These are phyloP conservation scores for Cardamine occulta DNA, from an alignment of 345 rosid genomes.

Conservation along the genomic window DNA sequence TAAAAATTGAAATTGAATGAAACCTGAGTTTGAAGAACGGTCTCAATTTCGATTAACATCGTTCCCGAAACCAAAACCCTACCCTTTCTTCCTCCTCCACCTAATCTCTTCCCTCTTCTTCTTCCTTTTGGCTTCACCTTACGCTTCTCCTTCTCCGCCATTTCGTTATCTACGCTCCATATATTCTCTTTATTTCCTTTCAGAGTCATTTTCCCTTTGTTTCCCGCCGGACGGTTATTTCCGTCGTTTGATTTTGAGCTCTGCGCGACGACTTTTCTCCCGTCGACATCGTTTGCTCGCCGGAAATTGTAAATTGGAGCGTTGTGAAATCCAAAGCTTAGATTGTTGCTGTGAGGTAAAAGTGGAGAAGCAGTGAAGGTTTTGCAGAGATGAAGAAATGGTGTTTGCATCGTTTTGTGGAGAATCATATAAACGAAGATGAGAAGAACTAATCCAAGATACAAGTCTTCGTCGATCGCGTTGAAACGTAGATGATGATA, in stretches of 20 bases:
- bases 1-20: background rate
- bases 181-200: conserved; percentile 72
- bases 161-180: conserved; percentile 86
- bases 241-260: conserved; percentile 46
- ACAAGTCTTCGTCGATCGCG: background rate
- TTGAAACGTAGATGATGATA: background rate
- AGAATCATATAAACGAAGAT: conserved; percentile 14
- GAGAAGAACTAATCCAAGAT: background rate
- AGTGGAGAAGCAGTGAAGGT: conserved; percentile 31
- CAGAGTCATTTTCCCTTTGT: conserved; percentile 43
- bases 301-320: conserved; percentile 23
- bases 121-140: conserved; percentile 46
- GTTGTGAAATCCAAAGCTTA: conserved; percentile 43
- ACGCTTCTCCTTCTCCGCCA: conserved; percentile 50
- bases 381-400: conserved; percentile 52
- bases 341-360: background rate
- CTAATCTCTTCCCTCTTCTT: conserved; percentile 53
- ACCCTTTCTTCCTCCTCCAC: conserved; percentile 51
- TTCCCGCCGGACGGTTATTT: conserved; percentile 32
- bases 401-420: conserved; percentile 51
- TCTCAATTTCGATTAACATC: conserved; percentile 77
- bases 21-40: conserved; percentile 93
- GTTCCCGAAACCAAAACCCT: conserved; percentile 64
- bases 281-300: background rate
- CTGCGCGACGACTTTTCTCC: conserved; percentile 35